Conservation (phyloP, 768 basidiomycete species). For the Tylopilus sp. region DNA sequence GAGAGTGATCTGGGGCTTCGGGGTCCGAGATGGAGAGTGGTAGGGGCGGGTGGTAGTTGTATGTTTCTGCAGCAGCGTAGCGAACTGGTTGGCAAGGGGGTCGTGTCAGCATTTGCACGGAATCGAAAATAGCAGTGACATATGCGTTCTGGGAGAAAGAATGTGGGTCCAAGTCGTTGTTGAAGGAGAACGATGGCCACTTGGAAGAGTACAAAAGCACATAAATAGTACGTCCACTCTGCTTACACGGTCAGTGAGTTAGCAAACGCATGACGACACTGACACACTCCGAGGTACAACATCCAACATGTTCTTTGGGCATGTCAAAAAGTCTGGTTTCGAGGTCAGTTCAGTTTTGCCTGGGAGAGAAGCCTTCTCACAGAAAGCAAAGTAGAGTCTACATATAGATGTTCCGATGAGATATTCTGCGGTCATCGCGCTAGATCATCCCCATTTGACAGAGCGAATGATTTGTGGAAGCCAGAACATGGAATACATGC, state of each 20-base stretch:
- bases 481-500: no score
- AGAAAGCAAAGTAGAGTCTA: slow-evolving; percentile 66
- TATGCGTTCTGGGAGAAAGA: slow-evolving; percentile 76
- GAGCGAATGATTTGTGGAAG: slow-evolving; percentile 85
- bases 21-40: slow-evolving; percentile 59
- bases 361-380: slow-evolving; percentile 48
- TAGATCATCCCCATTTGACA: slow-evolving; percentile 62
- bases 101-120: no score
- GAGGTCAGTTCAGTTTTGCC: not conserved
- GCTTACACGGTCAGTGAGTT: slow-evolving; percentile 1
- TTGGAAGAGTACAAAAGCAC: slow-evolving; percentile 62
- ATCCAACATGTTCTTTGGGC: slow-evolving; percentile 84
- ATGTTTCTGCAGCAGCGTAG: slow-evolving; percentile 48
- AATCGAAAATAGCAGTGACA: slow-evolving; percentile 25
- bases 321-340: no score
- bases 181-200: slow-evolving; percentile 64
- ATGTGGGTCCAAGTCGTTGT: slow-evolving; percentile 72
- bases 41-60: no score
- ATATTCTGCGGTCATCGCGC: slow-evolving; percentile 68
- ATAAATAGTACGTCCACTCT: slow-evolving; percentile 68
- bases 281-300: slow-evolving; percentile 67
- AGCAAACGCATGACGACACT: not conserved
- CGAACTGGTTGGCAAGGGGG: slow-evolving; percentile 45
- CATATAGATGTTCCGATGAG: slow-evolving; percentile 73
- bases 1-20: slow-evolving; percentile 69